Conservation (phyloP, 2,329 filamentous ascomycete species). For the Tolypocladium paradoxum region DNA sequence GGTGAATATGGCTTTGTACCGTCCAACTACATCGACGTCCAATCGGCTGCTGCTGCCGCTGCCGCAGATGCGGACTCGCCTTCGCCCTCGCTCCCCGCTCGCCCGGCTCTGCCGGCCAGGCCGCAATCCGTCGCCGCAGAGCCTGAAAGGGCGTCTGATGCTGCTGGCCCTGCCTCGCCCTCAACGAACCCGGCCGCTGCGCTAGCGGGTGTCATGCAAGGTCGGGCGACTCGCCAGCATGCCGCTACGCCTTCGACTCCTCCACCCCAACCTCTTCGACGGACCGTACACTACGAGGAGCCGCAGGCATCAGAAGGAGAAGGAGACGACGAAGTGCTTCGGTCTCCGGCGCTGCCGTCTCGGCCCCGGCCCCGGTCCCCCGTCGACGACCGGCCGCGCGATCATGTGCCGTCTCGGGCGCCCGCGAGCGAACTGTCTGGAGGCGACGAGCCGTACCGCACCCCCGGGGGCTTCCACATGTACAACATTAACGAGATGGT, state of each 20-base stretch:
- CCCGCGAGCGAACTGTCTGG: not conserved
- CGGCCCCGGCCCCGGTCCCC: slow-evolving; percentile 14
- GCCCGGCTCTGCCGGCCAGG: slow-evolving; percentile 34
- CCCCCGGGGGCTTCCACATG: slow-evolving; percentile 77
- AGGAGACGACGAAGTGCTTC: slow-evolving; percentile 17
- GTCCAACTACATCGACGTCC: slow-evolving; percentile 84
- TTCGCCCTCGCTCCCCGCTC: slow-evolving; percentile 13
- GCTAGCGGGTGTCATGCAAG: slow-evolving; percentile 45
- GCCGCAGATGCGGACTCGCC: slow-evolving; percentile 31
- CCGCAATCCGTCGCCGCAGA: slow-evolving; percentile 22
- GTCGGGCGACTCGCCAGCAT: slow-evolving; percentile 25
- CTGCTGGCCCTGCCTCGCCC: slow-evolving; percentile 10
- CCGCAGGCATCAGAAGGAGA: slow-evolving; percentile 18
- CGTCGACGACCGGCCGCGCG: not conserved
- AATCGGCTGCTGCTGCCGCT: slow-evolving; percentile 29
- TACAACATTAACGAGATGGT: slow-evolving; percentile 98
- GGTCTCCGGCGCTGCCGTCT: slow-evolving; percentile 28
- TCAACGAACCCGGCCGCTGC: slow-evolving; percentile 38
- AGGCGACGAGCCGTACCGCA: slow-evolving; percentile 33
- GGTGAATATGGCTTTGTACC: slow-evolving; percentile 90
- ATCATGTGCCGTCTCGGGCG: not conserved
- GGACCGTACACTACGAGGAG: slow-evolving; percentile 14
- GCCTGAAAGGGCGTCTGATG: slow-evolving; percentile 18
- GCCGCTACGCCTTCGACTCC: slow-evolving; percentile 11
- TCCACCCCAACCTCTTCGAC: slow-evolving; percentile 15